phyloP scores from a whole-genome alignment of 2,329 filamentous ascomycete species.

The Huntiella moniliformis region DNA sequence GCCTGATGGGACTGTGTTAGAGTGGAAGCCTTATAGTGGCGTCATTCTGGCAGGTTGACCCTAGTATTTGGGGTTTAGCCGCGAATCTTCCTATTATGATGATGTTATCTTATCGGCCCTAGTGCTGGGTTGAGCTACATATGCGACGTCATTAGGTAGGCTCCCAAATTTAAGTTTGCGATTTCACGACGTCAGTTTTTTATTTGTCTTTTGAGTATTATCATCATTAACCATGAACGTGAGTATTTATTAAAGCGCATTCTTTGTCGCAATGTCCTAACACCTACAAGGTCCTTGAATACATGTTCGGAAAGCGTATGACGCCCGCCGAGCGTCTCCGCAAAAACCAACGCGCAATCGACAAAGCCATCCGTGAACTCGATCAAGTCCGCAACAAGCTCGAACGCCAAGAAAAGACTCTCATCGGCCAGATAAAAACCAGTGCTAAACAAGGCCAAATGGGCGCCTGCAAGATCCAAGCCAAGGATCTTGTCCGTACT shows the following conservation, averaged over 20 bases:
- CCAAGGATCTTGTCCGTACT: conserved; percentile 87
- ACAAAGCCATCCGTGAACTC: conserved; percentile 91
- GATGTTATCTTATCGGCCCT: background rate
- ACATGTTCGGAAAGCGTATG: conserved; percentile 98
- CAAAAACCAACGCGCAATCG: conserved; percentile 89
- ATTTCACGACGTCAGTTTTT: too few species aligned
- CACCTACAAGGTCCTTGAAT: conserved; percentile 65
- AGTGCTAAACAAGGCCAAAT: conserved; percentile 96
- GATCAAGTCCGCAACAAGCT: conserved; percentile 90
- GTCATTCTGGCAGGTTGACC: too few species aligned
- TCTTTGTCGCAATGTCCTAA: background rate
- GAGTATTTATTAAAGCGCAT: conserved; percentile 5
- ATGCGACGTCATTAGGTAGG: too few species aligned
- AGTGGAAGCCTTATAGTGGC: too few species aligned
- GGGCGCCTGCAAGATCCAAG: conserved; percentile 96
- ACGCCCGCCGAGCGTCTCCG: conserved; percentile 81
- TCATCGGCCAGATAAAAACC: conserved; percentile 92
- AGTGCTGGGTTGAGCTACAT: too few species aligned
- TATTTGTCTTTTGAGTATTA: background rate
- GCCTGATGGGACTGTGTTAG: too few species aligned
- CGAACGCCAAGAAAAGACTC: conserved; percentile 96
- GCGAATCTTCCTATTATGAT: background rate
- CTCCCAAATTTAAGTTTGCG: too few species aligned
- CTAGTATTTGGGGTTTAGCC: background rate
- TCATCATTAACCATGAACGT: conserved; percentile 35